Base-by-base conservation (phyloP, 1,284 basidiomycete species). In the Tetrapyrgos nigripes region DNA sequence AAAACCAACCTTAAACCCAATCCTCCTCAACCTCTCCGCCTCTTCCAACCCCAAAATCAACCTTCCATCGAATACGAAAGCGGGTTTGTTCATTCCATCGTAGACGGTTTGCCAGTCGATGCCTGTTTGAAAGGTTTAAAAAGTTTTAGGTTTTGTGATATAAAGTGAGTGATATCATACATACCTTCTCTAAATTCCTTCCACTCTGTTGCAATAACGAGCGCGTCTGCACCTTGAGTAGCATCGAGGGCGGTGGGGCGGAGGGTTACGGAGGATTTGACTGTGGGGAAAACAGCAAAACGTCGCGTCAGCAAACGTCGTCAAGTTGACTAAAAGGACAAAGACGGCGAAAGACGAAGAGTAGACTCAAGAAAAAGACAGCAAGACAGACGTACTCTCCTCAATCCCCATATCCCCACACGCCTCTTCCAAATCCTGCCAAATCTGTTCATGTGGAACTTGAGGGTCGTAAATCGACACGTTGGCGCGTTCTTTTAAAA, bases 201-300 rank as follows among this genome's bases (percentile, higher is more conserved):
- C 96, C 95, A 96, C 77, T 97, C 95, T 9, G 95, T 97, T 14
- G 91, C 91, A 70, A 98, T 87, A 53, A 98, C 93, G 63, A 98
- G 88, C 2, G 94, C 97, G 76, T 98, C 96, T 54, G 94, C 91
- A 62, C 89, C 83, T 72, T 85, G 85, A 81, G 94, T 97, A 4
- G 97, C 97, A 65, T 96, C 94, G 60, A 93, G 77, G 3, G 94
- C 94, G 10, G 88, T 89, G 44, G 77, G 69, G 63, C 79, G 87
- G 73, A 99, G 89, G 19, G 81, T 91, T 53, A 98, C 90, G 70
- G 94, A 89, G 76, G 94, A 91, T 79, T 96, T 87, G 79, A 96
- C 93, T 92, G 50, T 26, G 33, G 11, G 5, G 23, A 52, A 1
- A 27, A 27, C 10, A 21, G 27, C 19, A 46, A 21, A 21, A 17